phyloP scores from a whole-genome alignment of 2,329 filamentous ascomycete genomes.

The Ambrosiella cleistominuta region DNA sequence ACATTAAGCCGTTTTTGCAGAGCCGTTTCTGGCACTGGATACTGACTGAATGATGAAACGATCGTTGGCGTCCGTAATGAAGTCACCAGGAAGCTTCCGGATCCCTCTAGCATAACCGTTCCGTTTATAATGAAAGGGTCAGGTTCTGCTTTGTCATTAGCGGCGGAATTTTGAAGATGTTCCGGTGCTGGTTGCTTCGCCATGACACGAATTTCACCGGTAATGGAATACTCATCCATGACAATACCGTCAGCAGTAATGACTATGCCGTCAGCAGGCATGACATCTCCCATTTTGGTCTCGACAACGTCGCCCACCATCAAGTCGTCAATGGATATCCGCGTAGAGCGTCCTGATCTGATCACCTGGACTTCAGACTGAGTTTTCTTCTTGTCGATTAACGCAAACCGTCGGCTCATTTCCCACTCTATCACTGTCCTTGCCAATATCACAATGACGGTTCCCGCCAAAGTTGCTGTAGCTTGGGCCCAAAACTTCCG shows the following conservation, averaged over 20 bases:
- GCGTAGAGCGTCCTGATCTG: slow-evolving; percentile 53
- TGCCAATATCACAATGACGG: slow-evolving; percentile 57
- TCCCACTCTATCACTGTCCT: slow-evolving; percentile 71
- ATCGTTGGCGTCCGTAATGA: slow-evolving; percentile 57
- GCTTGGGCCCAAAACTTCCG: slow-evolving; percentile 68
- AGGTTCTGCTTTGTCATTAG: slow-evolving; percentile 19
- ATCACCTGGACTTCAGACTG: slow-evolving; percentile 57
- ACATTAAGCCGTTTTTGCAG: slow-evolving; percentile 61
- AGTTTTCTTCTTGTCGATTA: slow-evolving; percentile 64
- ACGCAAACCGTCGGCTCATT: slow-evolving; percentile 65
- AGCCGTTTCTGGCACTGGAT: slow-evolving; percentile 61
- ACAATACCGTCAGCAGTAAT: slow-evolving; percentile 47
- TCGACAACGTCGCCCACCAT: slow-evolving; percentile 58
- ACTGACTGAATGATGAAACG: slow-evolving; percentile 39
- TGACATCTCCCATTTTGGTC: slow-evolving; percentile 55
- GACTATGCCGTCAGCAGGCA: slow-evolving; percentile 55
- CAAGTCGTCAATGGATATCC: slow-evolving; percentile 54
- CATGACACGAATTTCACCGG: slow-evolving; percentile 57
- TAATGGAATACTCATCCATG: slow-evolving; percentile 53
- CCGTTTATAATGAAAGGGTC: slow-evolving; percentile 72
- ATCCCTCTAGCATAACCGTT: slow-evolving; percentile 57
- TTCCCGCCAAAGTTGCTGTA: slow-evolving; percentile 61
- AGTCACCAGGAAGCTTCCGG: slow-evolving; percentile 60
- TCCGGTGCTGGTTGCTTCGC: slow-evolving; percentile 31
- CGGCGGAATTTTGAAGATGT: not conserved